phyloP scores from a whole-genome alignment of 345 rosid genomes.

The Populus pruinosa region DNA sequence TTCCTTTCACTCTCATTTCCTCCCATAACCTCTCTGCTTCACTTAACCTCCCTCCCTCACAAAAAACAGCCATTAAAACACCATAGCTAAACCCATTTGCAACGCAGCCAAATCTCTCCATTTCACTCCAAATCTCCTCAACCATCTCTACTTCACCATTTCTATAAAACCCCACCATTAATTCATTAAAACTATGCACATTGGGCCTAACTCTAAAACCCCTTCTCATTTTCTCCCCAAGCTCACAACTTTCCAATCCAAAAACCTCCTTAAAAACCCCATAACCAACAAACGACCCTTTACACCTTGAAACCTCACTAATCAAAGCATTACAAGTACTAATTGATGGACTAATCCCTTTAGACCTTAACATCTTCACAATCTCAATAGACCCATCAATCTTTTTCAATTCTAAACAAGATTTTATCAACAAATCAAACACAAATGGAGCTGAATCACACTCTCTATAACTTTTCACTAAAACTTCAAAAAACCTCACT shows the following conservation, averaged over 20 bases:
- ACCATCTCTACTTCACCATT: slow-evolving; percentile 59
- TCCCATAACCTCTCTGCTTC: slow-evolving; percentile 66
- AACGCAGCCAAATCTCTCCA: slow-evolving; percentile 42
- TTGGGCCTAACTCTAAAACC: slow-evolving; percentile 40
- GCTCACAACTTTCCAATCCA: slow-evolving; percentile 26
- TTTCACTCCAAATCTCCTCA: slow-evolving; percentile 62
- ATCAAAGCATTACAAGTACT: slow-evolving; percentile 61
- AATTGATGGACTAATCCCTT: slow-evolving; percentile 50
- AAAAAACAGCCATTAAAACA: slow-evolving; percentile 51
- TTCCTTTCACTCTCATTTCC: slow-evolving; percentile 54
- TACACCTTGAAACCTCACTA: slow-evolving; percentile 36
- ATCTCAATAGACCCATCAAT: slow-evolving; percentile 55
- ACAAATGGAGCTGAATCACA: slow-evolving; percentile 94
- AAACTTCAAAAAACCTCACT: slow-evolving; percentile 35
- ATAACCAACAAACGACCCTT: slow-evolving; percentile 46
- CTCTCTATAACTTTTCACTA: slow-evolving; percentile 56
- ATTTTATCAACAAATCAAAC: slow-evolving; percentile 61
- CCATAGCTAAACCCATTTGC: slow-evolving; percentile 50
- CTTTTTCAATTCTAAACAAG: slow-evolving; percentile 61
- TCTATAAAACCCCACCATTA: slow-evolving; percentile 60
- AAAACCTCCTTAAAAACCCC: slow-evolving; percentile 63
- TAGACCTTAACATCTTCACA: slow-evolving; percentile 54
- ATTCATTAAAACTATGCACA: slow-evolving; percentile 57
- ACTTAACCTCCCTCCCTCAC: slow-evolving; percentile 49
- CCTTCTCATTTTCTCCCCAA: slow-evolving; percentile 19